Percentiles rank a stretch among this genome's conserved stretches.
Evolutionary conservation across 805 yeast genomes (phyloP).

Genomic region (Saccharomyces eubayanus): DNA sequence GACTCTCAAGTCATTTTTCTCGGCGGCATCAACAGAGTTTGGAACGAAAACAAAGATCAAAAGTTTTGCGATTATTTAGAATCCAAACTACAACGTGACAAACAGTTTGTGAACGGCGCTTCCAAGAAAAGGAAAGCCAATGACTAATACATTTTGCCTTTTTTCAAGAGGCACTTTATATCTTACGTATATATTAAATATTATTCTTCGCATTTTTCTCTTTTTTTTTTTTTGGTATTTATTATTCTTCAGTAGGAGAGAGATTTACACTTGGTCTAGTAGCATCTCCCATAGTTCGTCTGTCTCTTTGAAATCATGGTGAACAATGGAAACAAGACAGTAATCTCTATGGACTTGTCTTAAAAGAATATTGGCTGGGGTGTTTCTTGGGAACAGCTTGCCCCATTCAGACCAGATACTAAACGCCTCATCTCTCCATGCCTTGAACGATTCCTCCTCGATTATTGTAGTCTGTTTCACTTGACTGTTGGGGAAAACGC

Average conservation of each 20-base stretch:
- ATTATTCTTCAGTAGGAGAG: too few species aligned
- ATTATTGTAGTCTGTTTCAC: slow-evolving; percentile 87
- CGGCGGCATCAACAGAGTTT: slow-evolving; percentile 34
- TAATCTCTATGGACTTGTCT: slow-evolving; percentile 53
- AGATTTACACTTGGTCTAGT: slow-evolving; percentile 12
- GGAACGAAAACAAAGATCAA: slow-evolving; percentile 32
- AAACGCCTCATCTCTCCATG: slow-evolving; percentile 96
- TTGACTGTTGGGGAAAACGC: slow-evolving; percentile 86
- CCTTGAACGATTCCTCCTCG: slow-evolving; percentile 84
- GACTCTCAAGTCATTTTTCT: slow-evolving; percentile 26
- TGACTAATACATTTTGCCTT: background rate
- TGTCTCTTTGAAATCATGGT: slow-evolving; percentile 72
- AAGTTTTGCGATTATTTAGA: slow-evolving; percentile 28
- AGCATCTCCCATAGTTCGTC: slow-evolving; percentile 69
- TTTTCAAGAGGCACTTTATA: background rate
- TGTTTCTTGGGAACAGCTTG: slow-evolving; percentile 51
- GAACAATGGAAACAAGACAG: slow-evolving; percentile 74
- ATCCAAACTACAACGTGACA: slow-evolving; percentile 18
- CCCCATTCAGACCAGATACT: slow-evolving; percentile 91
- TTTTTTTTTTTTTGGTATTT: background rate
- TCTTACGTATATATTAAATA: background rate
- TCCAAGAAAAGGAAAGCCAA: slow-evolving; percentile 2
- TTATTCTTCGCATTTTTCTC: background rate
- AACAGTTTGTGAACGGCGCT: background rate
- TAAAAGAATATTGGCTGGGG: slow-evolving; percentile 53